Evolutionary conservation across 2,329 filamentous ascomycete species (phyloP).

Genomic region (Immersiporthe knoxdaviesiana): DNA sequence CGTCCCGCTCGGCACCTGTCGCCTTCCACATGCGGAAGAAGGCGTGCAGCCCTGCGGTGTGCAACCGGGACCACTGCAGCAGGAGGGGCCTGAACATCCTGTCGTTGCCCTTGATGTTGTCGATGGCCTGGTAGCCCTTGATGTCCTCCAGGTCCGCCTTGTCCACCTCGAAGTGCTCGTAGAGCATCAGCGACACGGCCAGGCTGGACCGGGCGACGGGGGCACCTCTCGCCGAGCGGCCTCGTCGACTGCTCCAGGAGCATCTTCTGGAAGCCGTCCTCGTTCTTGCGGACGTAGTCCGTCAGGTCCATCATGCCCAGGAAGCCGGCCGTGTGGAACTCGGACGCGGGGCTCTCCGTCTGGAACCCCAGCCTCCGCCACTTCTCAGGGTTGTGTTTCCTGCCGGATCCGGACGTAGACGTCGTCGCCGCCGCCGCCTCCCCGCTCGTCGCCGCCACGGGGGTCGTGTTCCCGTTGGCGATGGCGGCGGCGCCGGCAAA

Average conservation of each 20-base stretch:
- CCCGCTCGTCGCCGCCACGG: constrained; percentile 42
- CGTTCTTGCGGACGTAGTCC: constrained; percentile 89
- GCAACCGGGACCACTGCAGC: constrained; percentile 89
- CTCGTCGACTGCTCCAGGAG: constrained; percentile 84
- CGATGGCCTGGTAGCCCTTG: constrained; percentile 73
- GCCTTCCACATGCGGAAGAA: constrained; percentile 94
- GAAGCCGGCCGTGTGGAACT: constrained; percentile 86
- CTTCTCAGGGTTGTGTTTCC: constrained; percentile 82
- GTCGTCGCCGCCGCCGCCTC: no score
- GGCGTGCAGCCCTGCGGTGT: constrained; percentile 81
- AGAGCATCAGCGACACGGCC: constrained; percentile 83
- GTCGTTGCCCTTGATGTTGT: constrained; percentile 79
- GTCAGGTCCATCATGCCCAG: constrained; percentile 97
- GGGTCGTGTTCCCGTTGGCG: constrained; percentile 45
- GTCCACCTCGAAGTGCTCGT: constrained; percentile 95
- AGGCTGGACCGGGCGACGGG: constrained; percentile 85
- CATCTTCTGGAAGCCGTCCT: constrained; percentile 90
- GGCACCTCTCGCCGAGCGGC: constrained; percentile 74
- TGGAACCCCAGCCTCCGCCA: constrained; percentile 93
- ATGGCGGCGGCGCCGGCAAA: constrained; percentile 30
- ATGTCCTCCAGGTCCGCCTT: constrained; percentile 78
- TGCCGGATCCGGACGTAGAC: no score
- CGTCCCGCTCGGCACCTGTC: constrained; percentile 79
- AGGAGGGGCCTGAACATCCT: constrained; percentile 84
- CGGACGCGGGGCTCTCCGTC: constrained; percentile 80